Evolutionary conservation across 2,329 filamentous ascomycete genomes (phyloP), one percentile per base, ranked within the genome.

Genomic region (Epichloe sp.): DNA sequence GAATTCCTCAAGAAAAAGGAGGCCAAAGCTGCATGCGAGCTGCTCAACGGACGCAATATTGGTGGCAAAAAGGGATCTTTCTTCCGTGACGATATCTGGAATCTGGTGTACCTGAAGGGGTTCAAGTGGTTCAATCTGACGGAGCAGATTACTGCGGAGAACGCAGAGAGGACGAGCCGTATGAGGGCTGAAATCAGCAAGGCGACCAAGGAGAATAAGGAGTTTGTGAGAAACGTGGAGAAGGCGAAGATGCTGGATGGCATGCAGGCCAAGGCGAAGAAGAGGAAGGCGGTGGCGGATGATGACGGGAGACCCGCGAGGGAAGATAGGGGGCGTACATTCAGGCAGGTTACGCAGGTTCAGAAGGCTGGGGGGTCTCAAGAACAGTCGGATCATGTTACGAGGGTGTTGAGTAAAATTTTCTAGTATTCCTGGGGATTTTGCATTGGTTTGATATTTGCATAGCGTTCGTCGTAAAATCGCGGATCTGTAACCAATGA

Each of bases 1-100:
- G 88, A 94, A 65, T 94, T 91, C 60, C 66, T 80, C 37, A 75
- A 77, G 55, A 93, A 93, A 67, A 76, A 76, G 56, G 82, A 90
- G 55, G 88, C 88, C 37, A 88, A 90, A 65, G 72, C 78, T n/a
- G 83, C 80, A 0, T 86, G 82, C 47, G 84, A 88, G 57, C 75
- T 85, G 26, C 72, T 94, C 47, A 94, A 94, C 62, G 84, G 85
- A 42, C 79, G 78, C 55, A 86, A 78, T 12, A 86, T 93, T 53
- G 87, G 87, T 48, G 88, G 88, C 26, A 90, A 90, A 94, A 26
- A 94, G 70, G 78, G 86, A 12, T 79, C 78, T 47, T 88, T 86
- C 64, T 94, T 91, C 70, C 80, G 86, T 59, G 88, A 94, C 64
- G 88, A 94, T 64, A 77, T 94, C 44, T 94, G 88, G 88, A 90